Evolutionary conservation across 2,329 filamentous ascomycete genomes (phyloP).

Genomic region (Sarocladiaceae sp.): DNA sequence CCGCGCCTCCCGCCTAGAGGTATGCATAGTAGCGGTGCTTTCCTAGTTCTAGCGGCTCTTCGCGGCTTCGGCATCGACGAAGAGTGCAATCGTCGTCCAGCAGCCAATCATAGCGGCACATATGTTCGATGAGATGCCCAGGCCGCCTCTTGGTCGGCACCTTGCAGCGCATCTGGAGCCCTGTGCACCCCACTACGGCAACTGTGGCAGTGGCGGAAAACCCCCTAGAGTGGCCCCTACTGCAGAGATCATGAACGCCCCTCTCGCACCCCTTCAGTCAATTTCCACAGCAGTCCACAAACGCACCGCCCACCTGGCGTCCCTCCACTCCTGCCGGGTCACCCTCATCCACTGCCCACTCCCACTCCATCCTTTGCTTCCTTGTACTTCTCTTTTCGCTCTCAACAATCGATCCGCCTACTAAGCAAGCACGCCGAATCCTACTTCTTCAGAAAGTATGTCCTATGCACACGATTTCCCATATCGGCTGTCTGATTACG

Average conservation of each 20-base stretch:
- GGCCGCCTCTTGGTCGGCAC: background rate
- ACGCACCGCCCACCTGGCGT: constrained; percentile 8
- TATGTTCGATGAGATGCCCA: background rate
- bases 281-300: constrained; percentile 9
- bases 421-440: background rate
- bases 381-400: constrained; percentile 9
- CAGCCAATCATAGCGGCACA: background rate
- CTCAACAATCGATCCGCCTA: constrained; percentile 7
- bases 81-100: background rate
- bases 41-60: too few species aligned
- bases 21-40: too few species aligned
- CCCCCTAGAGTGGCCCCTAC: background rate
- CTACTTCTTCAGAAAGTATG: background rate
- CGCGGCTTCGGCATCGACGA: background rate
- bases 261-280: constrained; percentile 6
- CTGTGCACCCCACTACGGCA: background rate
- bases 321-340: constrained; percentile 4
- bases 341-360: constrained; percentile 6
- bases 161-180: background rate
- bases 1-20: too few species aligned
- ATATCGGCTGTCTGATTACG: background rate
- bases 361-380: constrained; percentile 10
- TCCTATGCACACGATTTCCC: background rate
- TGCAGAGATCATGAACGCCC: background rate
- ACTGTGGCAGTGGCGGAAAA: constrained; percentile 1